A percentile compares a stretch with the other conserved stretches of the same genome.
Evolutionary conservation across 2,329 filamentous ascomycete species (phyloP).

Genomic region (Epichloe baconii): DNA sequence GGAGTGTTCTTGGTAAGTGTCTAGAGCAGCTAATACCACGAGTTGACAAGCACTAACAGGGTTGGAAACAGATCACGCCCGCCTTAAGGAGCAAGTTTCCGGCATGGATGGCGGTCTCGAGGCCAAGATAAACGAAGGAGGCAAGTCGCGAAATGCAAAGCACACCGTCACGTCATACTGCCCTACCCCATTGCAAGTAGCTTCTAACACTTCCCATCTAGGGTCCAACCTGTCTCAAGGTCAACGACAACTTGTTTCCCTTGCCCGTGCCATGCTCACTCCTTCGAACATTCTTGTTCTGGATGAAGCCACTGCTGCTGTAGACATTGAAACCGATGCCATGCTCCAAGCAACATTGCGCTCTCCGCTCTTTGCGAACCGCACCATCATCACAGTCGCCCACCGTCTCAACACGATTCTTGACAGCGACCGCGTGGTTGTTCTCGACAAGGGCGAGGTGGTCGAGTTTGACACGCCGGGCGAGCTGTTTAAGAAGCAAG

Average conservation of each 20-base stretch:
- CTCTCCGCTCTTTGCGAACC: conserved; percentile 63
- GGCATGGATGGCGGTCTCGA: conserved; percentile 84
- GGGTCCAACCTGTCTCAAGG: conserved; percentile 92
- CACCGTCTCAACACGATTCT: conserved; percentile 98
- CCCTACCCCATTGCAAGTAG: neutral
- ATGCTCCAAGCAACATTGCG: conserved; percentile 52
- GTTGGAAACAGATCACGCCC: conserved; percentile 61
- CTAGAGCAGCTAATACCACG: conserved; percentile 2
- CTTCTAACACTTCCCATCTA: conserved; percentile 19
- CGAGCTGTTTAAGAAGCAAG: conserved; percentile 59
- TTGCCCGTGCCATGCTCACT: conserved; percentile 85
- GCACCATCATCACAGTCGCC: conserved; percentile 96
- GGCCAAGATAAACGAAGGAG: conserved; percentile 84
- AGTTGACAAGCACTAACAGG: neutral
- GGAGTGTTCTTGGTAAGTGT: conserved; percentile 77
- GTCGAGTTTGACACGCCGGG: conserved; percentile 84
- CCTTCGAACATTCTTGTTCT: conserved; percentile 95
- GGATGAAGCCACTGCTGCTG: conserved; percentile 83
- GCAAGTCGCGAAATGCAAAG: conserved; percentile 36
- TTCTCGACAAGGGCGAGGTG: conserved; percentile 81
- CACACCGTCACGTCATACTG: too few relatives aligned
- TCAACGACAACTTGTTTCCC: conserved; percentile 84
- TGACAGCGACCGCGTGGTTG: conserved; percentile 76
- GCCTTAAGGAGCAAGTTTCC: conserved; percentile 79
- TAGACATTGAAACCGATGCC: conserved; percentile 56